phyloP scores from a whole-genome alignment of 2,329 filamentous ascomycete genomes.

The Paramyrothecium sp. region DNA sequence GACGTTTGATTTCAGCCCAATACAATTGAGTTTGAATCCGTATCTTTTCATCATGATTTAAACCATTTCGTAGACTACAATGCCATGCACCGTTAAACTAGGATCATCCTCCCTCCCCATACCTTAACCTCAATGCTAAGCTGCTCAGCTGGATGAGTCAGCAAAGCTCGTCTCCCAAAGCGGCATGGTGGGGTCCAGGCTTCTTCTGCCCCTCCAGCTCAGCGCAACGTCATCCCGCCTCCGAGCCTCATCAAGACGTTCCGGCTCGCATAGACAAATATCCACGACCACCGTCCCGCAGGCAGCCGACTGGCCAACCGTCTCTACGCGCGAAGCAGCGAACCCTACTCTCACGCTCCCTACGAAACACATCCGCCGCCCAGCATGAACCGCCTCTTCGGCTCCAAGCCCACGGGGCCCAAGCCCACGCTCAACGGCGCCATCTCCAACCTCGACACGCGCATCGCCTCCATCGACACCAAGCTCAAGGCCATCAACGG shows the following conservation, averaged over 20 bases:
- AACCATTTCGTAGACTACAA: no score
- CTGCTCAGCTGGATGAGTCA: background rate
- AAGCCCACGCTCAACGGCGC: conserved; percentile 86
- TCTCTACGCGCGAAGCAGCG: no score
- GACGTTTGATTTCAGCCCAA: no score
- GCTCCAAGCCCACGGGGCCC: conserved; percentile 78
- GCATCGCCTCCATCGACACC: conserved; percentile 86
- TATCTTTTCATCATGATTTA: no score
- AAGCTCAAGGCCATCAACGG: conserved; percentile 91
- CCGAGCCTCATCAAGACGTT: background rate
- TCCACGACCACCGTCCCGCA: background rate
- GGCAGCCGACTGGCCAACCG: no score
- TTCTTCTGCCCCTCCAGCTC: background rate
- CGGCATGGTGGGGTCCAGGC: background rate
- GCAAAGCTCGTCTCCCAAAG: background rate
- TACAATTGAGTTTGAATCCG: no score
- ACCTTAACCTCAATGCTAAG: background rate
- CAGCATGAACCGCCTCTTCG: conserved; percentile 93
- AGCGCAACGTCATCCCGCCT: background rate
- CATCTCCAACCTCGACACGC: conserved; percentile 80
- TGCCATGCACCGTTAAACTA: no score
- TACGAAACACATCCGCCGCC: background rate
- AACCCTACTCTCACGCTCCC: no score
- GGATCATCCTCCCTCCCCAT: background rate
- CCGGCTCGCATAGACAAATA: background rate